Base-by-base conservation (phyloP, 768 basidiomycete genomes). In the Sporobolomyces pararoseus region DNA sequence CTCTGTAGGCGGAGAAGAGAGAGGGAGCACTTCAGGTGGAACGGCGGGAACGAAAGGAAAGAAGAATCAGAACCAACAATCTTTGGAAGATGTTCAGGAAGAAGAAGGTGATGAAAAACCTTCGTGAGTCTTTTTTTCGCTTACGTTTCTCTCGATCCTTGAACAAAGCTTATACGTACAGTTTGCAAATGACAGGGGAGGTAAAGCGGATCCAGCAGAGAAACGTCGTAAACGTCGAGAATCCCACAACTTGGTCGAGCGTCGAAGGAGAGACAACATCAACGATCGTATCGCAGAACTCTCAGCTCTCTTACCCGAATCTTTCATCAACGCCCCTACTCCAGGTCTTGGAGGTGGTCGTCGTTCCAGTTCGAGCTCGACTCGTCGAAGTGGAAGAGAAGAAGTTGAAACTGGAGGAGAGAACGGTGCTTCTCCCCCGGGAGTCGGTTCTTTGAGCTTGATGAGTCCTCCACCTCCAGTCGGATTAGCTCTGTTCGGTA, bases 221-320 rank as follows among this genome's bases (percentile, higher is more conserved):
- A 94, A 94, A 78, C 81, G 91, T 3, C 81, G 90, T 3, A 81
- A 90, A 42, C 81, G 92, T 57, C 80, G 92, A 68, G 92, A 94
- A 80, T 88, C 86, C 12, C 92, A 96, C 78, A 96, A 96, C 75
- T 91, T 91, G 3, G 92, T 96, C 73, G 92, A 96, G 81, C 82
- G 92, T 23, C 80, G 92, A 32, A 77, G 92, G 68, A 79, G 92
- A 55, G 92, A 96, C 77, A 94, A 93, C 78, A 96, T 96, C 79
- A 96, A 96, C 80, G 92, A 96, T 81, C 90, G 91, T 80, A 96
- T 96, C 75, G 85, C 85, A 46, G 92, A 96, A 78, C 84, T 96
- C 2, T 89, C 92, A 25, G 88, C 88, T 27, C 83, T 96, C 52
- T 88, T 96, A 69, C 92, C 92, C 2, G 91, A 91, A 78, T 87